A percentile compares a stretch with the other conserved stretches of the same genome.
Evolutionary conservation across 2,329 filamentous ascomycete species (phyloP).

Genomic region (Aspergillus fructus): DNA sequence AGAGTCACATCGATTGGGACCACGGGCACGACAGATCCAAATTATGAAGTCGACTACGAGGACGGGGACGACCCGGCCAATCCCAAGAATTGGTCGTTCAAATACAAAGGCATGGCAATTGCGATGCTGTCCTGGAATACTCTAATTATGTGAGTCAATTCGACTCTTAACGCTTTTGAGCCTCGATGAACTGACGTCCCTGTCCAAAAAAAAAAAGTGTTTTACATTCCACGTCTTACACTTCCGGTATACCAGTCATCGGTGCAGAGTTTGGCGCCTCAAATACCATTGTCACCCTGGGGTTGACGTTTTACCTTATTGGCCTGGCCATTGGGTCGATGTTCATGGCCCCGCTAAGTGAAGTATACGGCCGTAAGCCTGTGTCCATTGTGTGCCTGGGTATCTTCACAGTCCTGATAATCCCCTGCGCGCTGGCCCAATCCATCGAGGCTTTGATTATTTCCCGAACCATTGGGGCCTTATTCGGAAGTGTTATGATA

Average conservation of each 20-base stretch:
- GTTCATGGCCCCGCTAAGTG: conserved; percentile 67
- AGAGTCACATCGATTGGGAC: conserved; percentile 48
- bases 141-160: conserved; percentile 48
- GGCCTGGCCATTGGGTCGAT: conserved; percentile 72
- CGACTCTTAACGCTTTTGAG: not conserved
- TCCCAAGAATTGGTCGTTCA: conserved; percentile 67
- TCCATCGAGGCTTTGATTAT: conserved; percentile 69
- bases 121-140: conserved; percentile 59
- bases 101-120: conserved; percentile 57
- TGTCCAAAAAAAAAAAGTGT: conserved; percentile 43
- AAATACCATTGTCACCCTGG: conserved; percentile 66
- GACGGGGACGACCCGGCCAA: conserved; percentile 61
- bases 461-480: conserved; percentile 69
- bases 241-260: conserved; percentile 68
- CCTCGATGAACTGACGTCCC: not conserved
- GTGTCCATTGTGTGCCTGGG: conserved; percentile 68
- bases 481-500: conserved; percentile 78
- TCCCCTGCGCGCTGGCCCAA: conserved; percentile 69
- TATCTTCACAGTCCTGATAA: conserved; percentile 66
- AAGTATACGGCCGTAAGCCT: conserved; percentile 47
- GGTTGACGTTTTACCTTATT: conserved; percentile 74
- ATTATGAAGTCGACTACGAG: conserved; percentile 73
- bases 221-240: conserved; percentile 77
- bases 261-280: conserved; percentile 62
- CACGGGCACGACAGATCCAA: conserved; percentile 50